These are phyloP conservation scores for Candida khao-thaluensis DNA, from an alignment of 805 yeast species.

Conservation along the genomic window DNA sequence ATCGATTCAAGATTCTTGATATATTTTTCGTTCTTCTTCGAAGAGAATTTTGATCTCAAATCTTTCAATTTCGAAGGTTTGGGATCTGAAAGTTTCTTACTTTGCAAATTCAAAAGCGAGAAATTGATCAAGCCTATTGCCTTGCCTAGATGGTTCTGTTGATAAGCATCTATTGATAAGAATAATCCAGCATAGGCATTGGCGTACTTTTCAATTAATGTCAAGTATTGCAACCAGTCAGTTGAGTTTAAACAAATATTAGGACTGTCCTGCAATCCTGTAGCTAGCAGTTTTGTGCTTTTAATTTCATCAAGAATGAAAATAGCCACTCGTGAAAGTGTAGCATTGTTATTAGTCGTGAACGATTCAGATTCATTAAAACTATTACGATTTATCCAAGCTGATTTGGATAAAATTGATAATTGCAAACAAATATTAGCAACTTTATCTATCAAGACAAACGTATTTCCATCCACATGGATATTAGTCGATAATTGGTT, in stretches of 20 bases:
- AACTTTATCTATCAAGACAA: conserved; percentile 23
- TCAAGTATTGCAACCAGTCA: conserved; percentile 32
- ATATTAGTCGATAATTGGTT: conserved; percentile 1
- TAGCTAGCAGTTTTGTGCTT: conserved; percentile 21
- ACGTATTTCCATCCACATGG: conserved; percentile 12
- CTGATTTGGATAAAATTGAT: conserved; percentile 38
- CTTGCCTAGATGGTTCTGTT: conserved; percentile 44
- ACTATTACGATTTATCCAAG: conserved; percentile 34
- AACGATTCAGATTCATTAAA: conserved; percentile 21
- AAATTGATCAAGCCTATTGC: conserved; percentile 45
- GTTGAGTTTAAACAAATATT: conserved; percentile 10
- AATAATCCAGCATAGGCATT: conserved; percentile 46
- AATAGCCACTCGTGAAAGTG: conserved; percentile 46
- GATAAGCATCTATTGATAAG: conserved; percentile 45
- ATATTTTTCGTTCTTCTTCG: conserved; percentile 30
- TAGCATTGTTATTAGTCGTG: conserved; percentile 32
- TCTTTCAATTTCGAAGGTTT: conserved; percentile 12
- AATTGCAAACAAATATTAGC: conserved; percentile 35
- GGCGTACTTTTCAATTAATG: conserved; percentile 32
- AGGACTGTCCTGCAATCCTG: conserved; percentile 12
- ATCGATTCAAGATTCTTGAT: conserved; percentile 33
- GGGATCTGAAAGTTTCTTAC: conserved; percentile 23
- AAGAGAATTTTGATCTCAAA: conserved; percentile 21
- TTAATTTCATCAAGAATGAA: conserved; percentile 35
- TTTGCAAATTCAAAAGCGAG: conserved; percentile 35